Evolutionary conservation across 306 rosid genomes (phyloP).

Genomic region (Aeschynomene evenia): DNA sequence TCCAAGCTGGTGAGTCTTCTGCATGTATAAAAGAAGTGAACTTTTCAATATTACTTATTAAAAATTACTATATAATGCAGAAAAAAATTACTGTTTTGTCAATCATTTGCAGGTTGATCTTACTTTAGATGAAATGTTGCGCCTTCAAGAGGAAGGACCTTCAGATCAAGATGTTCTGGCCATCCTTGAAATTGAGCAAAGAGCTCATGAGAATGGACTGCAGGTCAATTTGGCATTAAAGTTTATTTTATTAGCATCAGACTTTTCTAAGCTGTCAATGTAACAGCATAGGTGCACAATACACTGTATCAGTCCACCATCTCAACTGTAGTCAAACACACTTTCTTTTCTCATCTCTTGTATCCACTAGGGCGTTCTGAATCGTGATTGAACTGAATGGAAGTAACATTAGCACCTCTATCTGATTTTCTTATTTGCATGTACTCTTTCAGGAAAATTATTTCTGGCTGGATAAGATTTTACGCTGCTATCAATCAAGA

Average conservation of each 20-base stretch:
- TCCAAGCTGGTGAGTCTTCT: slow-evolving; percentile 74
- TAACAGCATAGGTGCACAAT: neutral
- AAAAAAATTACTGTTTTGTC: slow-evolving; percentile 29
- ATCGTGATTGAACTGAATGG: slow-evolving; percentile 30
- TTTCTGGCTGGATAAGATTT: slow-evolving; percentile 92
- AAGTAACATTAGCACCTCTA: slow-evolving; percentile 10
- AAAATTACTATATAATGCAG: slow-evolving; percentile 4
- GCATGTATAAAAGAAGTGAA: slow-evolving; percentile 14
- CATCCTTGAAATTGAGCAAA: slow-evolving; percentile 89
- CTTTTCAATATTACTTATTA: slow-evolving; percentile 1
- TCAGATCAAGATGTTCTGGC: slow-evolving; percentile 76
- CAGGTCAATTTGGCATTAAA: slow-evolving; percentile 59
- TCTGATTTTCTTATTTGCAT: slow-evolving; percentile 37
- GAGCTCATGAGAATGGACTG: slow-evolving; percentile 95
- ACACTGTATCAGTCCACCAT: neutral
- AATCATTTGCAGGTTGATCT: slow-evolving; percentile 69
- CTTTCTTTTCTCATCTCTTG: slow-evolving; percentile 14
- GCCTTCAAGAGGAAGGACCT: slow-evolving; percentile 95
- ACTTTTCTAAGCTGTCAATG: slow-evolving; percentile 10
- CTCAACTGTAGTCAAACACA: slow-evolving; percentile 8
- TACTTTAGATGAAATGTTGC: slow-evolving; percentile 83
- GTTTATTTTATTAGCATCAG: slow-evolving; percentile 23
- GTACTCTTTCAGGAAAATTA: slow-evolving; percentile 75
- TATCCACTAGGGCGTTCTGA: slow-evolving; percentile 17
- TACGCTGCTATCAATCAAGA: slow-evolving; percentile 92